Percentiles rank a stretch among this genome's conserved stretches.
phyloP scores from a whole-genome alignment of 805 yeast species.

The Helenozyma baotianmanensis region DNA sequence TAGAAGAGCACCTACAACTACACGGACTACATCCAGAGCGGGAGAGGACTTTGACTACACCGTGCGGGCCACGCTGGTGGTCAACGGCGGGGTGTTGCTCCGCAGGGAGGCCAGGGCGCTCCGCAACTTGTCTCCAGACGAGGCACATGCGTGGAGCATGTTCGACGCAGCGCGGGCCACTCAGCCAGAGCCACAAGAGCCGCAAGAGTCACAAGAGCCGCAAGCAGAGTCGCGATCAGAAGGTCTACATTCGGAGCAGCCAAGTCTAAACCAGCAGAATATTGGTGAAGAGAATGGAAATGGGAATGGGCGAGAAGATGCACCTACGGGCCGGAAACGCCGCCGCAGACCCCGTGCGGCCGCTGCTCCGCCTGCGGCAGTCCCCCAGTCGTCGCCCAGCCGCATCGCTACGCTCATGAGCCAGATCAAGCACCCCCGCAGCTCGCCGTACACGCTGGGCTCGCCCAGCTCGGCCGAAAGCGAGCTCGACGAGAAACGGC shows the following conservation, averaged over 20 bases:
- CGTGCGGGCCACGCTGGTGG: no score
- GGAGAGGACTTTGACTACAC: no score
- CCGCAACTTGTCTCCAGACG: slow-evolving; percentile 30
- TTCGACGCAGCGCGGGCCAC: slow-evolving; percentile 24
- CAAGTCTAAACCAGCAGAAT: no score
- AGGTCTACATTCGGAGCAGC: no score
- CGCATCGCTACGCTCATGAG: slow-evolving; percentile 19
- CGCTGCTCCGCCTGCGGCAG: neutral
- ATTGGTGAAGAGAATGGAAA: no score
- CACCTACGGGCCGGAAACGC: no score
- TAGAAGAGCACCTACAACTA: no score
- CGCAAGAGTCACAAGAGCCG: no score
- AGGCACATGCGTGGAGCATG: slow-evolving; percentile 32
- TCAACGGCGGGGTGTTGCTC: slow-evolving; percentile 37
- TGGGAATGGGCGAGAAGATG: no score
- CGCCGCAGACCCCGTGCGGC: neutral
- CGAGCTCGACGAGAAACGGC: neutral
- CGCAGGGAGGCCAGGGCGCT: slow-evolving; percentile 29
- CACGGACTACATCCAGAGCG: no score
- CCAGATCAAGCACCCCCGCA: slow-evolving; percentile 14
- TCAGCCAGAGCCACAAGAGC: neutral
- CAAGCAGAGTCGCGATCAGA: no score
- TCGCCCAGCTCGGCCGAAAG: neutral
- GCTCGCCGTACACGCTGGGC: neutral
- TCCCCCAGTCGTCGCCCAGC: slow-evolving; percentile 1